Evolutionary conservation across 2,329 filamentous ascomycete species (phyloP), one percentile per base, ranked within the genome.

Genomic region (Talaromyces sp.): DNA sequence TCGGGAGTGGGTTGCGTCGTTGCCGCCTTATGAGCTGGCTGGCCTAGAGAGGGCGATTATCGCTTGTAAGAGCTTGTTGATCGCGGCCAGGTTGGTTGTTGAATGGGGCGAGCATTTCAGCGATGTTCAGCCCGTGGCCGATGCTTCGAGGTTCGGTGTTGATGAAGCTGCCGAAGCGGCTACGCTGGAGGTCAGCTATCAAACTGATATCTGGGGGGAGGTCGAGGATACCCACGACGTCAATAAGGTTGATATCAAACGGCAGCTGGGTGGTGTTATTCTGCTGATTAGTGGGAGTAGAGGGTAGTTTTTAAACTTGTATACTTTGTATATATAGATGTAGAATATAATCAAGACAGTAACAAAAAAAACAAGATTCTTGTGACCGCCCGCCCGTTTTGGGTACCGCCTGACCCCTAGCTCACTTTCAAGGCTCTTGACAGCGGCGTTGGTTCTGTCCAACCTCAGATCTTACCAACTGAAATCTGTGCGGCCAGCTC

Each of bases 181-280:
- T 6, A 96, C 85, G 69, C 74, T 96, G 49, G 95, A 99, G 80
- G 91, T 96, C 17, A 83, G 86, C 65, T 97, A 92, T 88, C 95
- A 99, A 83, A 96, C 88, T 0, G 80, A 84, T 30, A 88, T 90
- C 76, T 98, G 95, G 93, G 95, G 95, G 9, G 93, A 96, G 80
- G 95, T 99, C 0, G 95, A 99, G 75, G 93, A 99, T 76, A 96
- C 93, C 30, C 95, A 99, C 77, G 95, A 99, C 80, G 95, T 99
- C 0, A 90, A 96, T 70, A 90, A 88, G 75, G 93, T 96, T 76
- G 95, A 99, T 75, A 68, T 98, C 66, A 85, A 86, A 72, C 84
- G 93, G 70, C 95, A 98, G 78, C 78, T 98, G 63, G 95, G 93
- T 15, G 96, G 92, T 73, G 90, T 92, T 11, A 83, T 96, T 17